Conservation (phyloP, 2,329 filamentous ascomycete species). For the Neofusicoccum laricinum region DNA sequence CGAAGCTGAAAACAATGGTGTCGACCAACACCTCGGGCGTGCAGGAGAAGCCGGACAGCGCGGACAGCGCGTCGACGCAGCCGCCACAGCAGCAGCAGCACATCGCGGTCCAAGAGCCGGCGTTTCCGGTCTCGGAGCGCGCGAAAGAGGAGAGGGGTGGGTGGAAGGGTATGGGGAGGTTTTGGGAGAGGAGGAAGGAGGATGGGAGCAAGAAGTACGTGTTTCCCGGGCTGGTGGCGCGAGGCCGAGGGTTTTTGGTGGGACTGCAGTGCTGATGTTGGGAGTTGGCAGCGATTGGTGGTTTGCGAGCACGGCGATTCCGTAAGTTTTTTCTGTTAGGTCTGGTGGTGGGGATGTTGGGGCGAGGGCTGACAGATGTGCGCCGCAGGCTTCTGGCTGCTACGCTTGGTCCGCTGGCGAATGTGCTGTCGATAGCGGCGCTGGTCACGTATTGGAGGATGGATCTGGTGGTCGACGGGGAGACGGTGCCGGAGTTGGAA, state of each 20-base stretch:
- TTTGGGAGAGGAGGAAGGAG: not conserved
- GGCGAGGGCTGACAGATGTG: not conserved
- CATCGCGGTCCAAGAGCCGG: not conserved
- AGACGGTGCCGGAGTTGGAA: conserved; percentile 47
- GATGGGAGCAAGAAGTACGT: conserved; percentile 6
- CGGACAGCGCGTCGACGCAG: not conserved
- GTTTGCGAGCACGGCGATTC: conserved; percentile 38
- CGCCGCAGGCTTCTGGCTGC: conserved; percentile 64
- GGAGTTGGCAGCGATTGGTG: conserved; percentile 31
- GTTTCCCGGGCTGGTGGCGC: too few species aligned
- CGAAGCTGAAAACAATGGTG: not conserved
- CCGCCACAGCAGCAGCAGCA: not conserved
- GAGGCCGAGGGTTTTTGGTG: not conserved
- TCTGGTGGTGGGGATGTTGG: not conserved
- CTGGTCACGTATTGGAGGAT: conserved; percentile 78
- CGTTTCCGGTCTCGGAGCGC: not conserved
- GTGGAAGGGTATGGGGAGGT: not conserved
- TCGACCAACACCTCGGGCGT: not conserved
- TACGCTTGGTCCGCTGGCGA: conserved; percentile 80
- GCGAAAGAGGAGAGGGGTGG: not conserved
- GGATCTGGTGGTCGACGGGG: conserved; percentile 49
- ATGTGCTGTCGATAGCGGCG: conserved; percentile 82
- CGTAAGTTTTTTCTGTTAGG: conserved; percentile 14
- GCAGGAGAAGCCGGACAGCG: not conserved
- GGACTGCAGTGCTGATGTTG: not conserved